Evolutionary conservation across 2,329 filamentous ascomycete species (phyloP), one percentile per base, ranked within the genome.

Genomic region (Blumeria graminis): DNA sequence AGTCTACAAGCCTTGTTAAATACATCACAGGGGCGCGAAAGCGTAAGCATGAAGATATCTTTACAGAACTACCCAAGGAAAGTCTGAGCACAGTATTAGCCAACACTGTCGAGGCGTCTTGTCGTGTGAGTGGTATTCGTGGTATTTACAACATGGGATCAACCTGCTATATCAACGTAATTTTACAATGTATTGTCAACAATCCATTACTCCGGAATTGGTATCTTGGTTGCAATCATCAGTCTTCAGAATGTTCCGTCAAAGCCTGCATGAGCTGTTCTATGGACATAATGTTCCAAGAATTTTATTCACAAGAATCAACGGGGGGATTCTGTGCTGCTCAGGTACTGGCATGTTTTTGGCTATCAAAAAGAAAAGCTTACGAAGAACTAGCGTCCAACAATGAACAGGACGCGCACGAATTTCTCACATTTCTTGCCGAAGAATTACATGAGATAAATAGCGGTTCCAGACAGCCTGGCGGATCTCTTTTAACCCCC

Each of bases 71-170:
- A 13, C 69, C 75, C 33, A 80, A 80, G 61, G 84, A 89, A 58
- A 84, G 90, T 60, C 80, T 86, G 57, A 75, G 79, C 56, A 88
- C 86, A 63, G 82, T 94, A 60, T 76, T 80, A 43, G 75, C 75
- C 58, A 93, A 95, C 65, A 89, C 88, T 11, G 82, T 77, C 33
- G 77, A 81, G 57, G 82, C 86, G 6, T 84, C 87, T 11, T 95
- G 90, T 66, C 81, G 86, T 57, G 88, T 87, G 16, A 88, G 84
- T 62, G 90, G 92, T 9, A 78, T 95, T 41, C 81, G 92, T 38
- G 90, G 90, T 35, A 83, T 98, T 59, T 95, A 94, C 69, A 98
- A 96, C 65, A 90, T 94, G 67, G 92, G 90, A n/a, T 88, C 93
- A 58, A 96, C 92, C 10, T 98, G 90, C 71, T 98, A 95, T 69